Evolutionary conservation across 164 flowering plant genomes (phyloP).

Genomic region (Vitis amurensis): DNA sequence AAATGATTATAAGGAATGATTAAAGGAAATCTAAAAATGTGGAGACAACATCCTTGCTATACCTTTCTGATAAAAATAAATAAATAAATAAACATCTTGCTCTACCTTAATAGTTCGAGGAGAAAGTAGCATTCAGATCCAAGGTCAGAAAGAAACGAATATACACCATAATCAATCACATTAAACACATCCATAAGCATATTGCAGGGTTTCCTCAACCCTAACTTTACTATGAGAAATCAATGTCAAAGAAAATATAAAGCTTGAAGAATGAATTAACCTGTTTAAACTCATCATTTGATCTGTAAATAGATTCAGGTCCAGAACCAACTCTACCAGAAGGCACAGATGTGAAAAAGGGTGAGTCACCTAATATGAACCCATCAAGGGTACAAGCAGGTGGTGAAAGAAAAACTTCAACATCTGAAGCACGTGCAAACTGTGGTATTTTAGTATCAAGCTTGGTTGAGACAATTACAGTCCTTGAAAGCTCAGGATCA

Average conservation of each 20-base stretch:
- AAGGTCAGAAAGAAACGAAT: not conserved
- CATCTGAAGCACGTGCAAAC: slow-evolving; percentile 93
- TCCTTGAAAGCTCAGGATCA: slow-evolving; percentile 95
- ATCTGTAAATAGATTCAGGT: slow-evolving; percentile 72
- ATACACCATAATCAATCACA: not conserved
- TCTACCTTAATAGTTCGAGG: not conserved
- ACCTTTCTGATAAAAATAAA: too few relatives aligned
- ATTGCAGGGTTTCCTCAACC: not conserved
- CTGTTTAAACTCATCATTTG: slow-evolving; percentile 94
- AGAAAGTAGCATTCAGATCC: not conserved
- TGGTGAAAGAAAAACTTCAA: slow-evolving; percentile 95
- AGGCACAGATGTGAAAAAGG: slow-evolving; percentile 97
- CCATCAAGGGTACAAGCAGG: slow-evolving; percentile 86
- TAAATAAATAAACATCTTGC: not conserved
- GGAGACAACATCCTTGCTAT: not conserved
- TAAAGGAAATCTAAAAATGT: not conserved
- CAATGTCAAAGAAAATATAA: not conserved
- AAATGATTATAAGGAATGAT: not conserved
- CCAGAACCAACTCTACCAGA: slow-evolving; percentile 97
- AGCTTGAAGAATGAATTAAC: slow-evolving; percentile 26
- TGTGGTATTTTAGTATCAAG: slow-evolving; percentile 96
- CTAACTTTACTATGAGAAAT: not conserved
- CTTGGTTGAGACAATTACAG: slow-evolving; percentile 92
- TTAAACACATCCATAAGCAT: not conserved
- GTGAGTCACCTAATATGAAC: slow-evolving; percentile 87